Base-by-base conservation (phyloP, 331 rosid genomes). In the Rosa hybrid region DNA sequence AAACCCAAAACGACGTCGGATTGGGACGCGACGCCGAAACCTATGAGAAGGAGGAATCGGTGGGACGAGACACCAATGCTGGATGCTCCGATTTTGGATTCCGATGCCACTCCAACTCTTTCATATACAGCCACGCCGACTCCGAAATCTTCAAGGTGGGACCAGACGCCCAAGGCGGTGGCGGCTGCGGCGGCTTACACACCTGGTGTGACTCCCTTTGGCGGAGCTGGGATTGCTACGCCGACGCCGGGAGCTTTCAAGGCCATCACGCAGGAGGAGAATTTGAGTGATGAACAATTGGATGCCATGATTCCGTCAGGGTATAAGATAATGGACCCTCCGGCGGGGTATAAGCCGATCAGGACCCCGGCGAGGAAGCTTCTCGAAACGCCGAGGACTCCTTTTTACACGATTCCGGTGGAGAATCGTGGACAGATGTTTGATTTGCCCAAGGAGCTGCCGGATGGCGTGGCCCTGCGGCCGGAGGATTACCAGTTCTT, bases 361-460 rank as follows among this genome's bases (percentile, higher is more conserved):
- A 91, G 98, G 75, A 94, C 98, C 2, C 98, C 98, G 3, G 98
- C 98, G 0, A 92, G 98, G 90, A 94, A 94, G 88, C 86, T 94
- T 57, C 97, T 94, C 1, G 98, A 97, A 0, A 94, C 98, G 0
- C 3, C 91, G 87, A 95, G 92, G 42, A 94, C 98, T 50, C 97
- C 98, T 3, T 90, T 87, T 77, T 94, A 91, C 82, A 83, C 90
- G 25, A 94, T 94, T 13, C 98, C 98, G 0, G 98, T 91, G 64
- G 98, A 92, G 94, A 95, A 92, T 76, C 98, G 97, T 16, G 97
- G 96, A 41, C 98, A 95, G 67, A 97, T 91, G 91, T 92, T 88
- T 76, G 98, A 91, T 87, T 97, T 95, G 74, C 98, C 98, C 0
- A 92, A 84, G 84, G 98, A 92, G 79, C 88, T 80, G 1, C 93